Evolutionary conservation across 352 stramenopile genomes (phyloP).

Genomic region (Phytopythium delawarense): DNA sequence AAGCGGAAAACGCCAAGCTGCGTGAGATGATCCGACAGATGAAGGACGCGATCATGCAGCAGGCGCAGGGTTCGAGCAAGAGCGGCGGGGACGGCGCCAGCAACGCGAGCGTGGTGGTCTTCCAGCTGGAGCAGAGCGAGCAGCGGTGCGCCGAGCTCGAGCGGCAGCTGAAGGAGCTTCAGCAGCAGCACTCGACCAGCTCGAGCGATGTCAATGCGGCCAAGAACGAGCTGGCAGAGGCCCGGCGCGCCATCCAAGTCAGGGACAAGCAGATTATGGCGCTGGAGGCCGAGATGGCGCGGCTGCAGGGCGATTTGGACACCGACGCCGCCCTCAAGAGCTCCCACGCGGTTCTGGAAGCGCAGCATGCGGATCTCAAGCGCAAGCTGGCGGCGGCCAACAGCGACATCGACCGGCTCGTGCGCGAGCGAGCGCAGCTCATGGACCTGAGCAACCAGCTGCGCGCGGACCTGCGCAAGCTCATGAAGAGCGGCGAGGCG

Average conservation of each 20-base stretch:
- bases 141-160: slow-evolving; percentile 40
- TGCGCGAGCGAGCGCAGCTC: slow-evolving; percentile 58
- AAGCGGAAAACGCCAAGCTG: slow-evolving; percentile 57
- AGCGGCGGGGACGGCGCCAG: slow-evolving; percentile 14
- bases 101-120: slow-evolving; percentile 12
- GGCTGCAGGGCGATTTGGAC: not conserved
- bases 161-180: slow-evolving; percentile 25
- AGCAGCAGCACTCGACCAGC: slow-evolving; percentile 6
- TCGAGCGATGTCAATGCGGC: not conserved
- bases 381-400: slow-evolving; percentile 40
- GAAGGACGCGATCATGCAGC: slow-evolving; percentile 57
- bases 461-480: slow-evolving; percentile 48
- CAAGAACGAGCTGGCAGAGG: slow-evolving; percentile 38
- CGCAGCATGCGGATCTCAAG: slow-evolving; percentile 36
- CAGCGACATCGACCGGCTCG: slow-evolving; percentile 56
- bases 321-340: slow-evolving; percentile 12
- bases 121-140: slow-evolving; percentile 28
- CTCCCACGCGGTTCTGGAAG: slow-evolving; percentile 19
- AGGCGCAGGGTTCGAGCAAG: slow-evolving; percentile 25
- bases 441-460: slow-evolving; percentile 84
- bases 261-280: slow-evolving; percentile 42
- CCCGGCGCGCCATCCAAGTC: slow-evolving; percentile 30
- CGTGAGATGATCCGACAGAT: slow-evolving; percentile 77
- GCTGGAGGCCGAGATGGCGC: slow-evolving; percentile 6
- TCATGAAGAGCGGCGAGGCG: slow-evolving; percentile 15